Evolutionary conservation across 768 basidiomycete species (phyloP).

Genomic region (Mycena olivaceomarginata): DNA sequence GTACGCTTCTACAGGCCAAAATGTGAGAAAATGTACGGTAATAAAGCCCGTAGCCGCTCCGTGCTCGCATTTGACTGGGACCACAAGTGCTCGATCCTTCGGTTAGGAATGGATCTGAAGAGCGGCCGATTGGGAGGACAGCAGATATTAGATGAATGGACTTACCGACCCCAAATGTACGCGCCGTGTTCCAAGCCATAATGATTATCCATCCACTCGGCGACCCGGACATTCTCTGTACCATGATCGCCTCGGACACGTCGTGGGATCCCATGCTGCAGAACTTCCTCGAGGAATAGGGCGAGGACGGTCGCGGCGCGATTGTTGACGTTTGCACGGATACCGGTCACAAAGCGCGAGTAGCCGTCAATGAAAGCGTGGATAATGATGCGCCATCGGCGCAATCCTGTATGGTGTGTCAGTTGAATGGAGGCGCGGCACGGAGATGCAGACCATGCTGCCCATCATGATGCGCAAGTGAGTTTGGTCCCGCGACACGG

Average conservation of each 20-base stretch:
- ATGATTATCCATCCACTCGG: slow-evolving; percentile 51
- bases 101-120: neutral
- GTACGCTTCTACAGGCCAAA: slow-evolving; percentile 44
- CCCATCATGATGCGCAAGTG: too few relatives aligned
- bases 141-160: neutral
- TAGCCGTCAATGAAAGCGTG: slow-evolving; percentile 44
- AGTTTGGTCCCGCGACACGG: too few relatives aligned
- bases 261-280: slow-evolving; percentile 5
- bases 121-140: too few relatives aligned
- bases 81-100: too few relatives aligned
- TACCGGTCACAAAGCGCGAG: slow-evolving; percentile 38
- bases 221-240: slow-evolving; percentile 57
- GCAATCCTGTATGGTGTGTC: too few relatives aligned
- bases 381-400: neutral
- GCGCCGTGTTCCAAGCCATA: slow-evolving; percentile 51
- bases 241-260: slow-evolving; percentile 29
- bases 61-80: too few relatives aligned
- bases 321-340: slow-evolving; percentile 25
- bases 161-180: slow-evolving; percentile 62
- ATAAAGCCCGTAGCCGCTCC: too few relatives aligned
- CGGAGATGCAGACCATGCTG: too few relatives aligned
- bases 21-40: too few relatives aligned
- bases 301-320: slow-evolving; percentile 20
- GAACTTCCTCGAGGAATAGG: slow-evolving; percentile 12
- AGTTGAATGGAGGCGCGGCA: too few relatives aligned